Evolutionary conservation across 78 protist genomes (phyloP).

Genomic region (Protostelium mycophagum): DNA sequence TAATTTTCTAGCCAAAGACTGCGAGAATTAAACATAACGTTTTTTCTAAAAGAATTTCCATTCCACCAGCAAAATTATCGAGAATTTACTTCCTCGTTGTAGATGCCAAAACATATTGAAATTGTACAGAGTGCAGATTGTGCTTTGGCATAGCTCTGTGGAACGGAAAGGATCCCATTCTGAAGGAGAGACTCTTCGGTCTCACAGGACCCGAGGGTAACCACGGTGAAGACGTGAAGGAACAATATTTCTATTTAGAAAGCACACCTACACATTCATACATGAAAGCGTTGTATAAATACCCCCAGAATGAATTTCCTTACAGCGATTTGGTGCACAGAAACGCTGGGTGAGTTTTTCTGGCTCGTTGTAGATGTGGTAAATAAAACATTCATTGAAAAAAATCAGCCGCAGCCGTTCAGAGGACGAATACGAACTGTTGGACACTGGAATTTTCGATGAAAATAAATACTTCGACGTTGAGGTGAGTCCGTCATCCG

Average conservation of each 20-base stretch:
- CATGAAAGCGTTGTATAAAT: constrained; percentile 70
- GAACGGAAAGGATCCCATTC: constrained; percentile 78
- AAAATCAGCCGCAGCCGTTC: neutral
- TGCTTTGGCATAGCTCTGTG: constrained; percentile 70
- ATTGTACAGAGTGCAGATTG: constrained; percentile 5
- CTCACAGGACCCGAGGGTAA: constrained; percentile 65
- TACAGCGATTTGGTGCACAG: constrained; percentile 31
- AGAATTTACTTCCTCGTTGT: too few relatives aligned
- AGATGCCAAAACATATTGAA: too few relatives aligned
- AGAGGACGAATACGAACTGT: constrained; percentile 73
- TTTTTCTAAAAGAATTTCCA: too few relatives aligned
- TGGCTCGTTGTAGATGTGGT: too few relatives aligned
- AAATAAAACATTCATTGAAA: neutral
- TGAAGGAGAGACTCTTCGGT: constrained; percentile 82
- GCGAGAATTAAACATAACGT: too few relatives aligned
- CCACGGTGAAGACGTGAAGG: constrained; percentile 79
- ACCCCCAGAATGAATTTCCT: constrained; percentile 76
- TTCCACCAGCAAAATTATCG: too few relatives aligned
- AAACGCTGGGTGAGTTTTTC: neutral
- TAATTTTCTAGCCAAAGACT: too few relatives aligned
- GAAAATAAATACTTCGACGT: constrained; percentile 47
- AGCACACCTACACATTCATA: constrained; percentile 76
- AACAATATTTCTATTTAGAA: constrained; percentile 63
- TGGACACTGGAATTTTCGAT: constrained; percentile 66
- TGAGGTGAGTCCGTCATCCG: neutral